Conservation (phyloP, 2,329 filamentous ascomycete genomes). For the Sclerotinia sclerotiorum region DNA sequence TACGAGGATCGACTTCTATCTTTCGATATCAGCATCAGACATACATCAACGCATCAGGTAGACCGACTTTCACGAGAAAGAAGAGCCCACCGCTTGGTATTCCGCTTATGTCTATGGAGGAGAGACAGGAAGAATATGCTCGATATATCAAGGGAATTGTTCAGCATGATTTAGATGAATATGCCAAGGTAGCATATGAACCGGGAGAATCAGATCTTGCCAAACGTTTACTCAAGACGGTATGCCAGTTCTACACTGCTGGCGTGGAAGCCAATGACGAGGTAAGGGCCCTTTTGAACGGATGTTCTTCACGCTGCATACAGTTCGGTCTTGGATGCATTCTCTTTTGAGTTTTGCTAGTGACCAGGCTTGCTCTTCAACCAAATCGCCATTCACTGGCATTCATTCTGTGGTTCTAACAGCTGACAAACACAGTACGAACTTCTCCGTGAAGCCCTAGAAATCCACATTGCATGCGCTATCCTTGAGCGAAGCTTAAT, state of each 20-base stretch:
- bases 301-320: neutral
- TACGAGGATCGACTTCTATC: conserved; percentile 32
- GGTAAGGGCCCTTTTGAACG: conserved; percentile 26
- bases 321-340: neutral
- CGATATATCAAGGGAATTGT: conserved; percentile 37
- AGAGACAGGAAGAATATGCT: conserved; percentile 35
- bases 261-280: conserved; percentile 32
- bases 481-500: conserved; percentile 39
- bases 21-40: conserved; percentile 32
- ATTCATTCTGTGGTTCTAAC: neutral
- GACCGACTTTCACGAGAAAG: conserved; percentile 30
- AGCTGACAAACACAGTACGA: conserved; percentile 30
- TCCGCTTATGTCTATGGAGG: conserved; percentile 35
- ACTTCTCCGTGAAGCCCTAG: conserved; percentile 36
- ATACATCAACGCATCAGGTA: conserved; percentile 24
- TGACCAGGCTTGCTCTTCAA: neutral
- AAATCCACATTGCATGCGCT: conserved; percentile 37
- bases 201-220: conserved; percentile 34
- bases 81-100: conserved; percentile 38
- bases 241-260: conserved; percentile 32
- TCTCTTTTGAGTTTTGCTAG: neutral
- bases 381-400: neutral
- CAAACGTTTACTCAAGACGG: conserved; percentile 32
- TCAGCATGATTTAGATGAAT: conserved; percentile 31
- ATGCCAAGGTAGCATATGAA: conserved; percentile 34